Base-by-base conservation (phyloP, 1,139 yeast genomes). In the Diutina neorugosa region DNA sequence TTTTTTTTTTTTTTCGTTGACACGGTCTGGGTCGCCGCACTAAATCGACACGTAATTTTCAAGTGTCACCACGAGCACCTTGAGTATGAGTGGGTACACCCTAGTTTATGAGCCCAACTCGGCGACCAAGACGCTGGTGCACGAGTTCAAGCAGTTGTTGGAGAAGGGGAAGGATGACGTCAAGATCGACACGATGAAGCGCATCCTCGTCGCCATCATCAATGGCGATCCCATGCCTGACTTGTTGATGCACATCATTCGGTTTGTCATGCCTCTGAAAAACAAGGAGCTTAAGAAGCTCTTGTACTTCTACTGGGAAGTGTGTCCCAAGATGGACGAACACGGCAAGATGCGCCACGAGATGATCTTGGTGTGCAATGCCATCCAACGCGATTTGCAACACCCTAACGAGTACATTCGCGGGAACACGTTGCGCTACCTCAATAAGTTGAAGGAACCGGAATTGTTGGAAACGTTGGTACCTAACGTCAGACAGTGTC, bases 301-400 rank as follows among this genome's bases (percentile, higher is more conserved):
- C 64, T 75, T 94, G 60, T 94, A 93, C 65, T 89, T 90, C 65
- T 94, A 94, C 74, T 94, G 98, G 98, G 99, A 94, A 69, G 89
- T 91, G 55, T 94, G 96, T 66, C 96, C 97, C 54, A 94, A 94
- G 70, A 76, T 84, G 61, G 96, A 89, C 62, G 76, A 80, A 51
- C 84, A 85, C 53, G 98, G 98, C 5, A 88, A 88, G 67, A 81
- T 94, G 76, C 88, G 90, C 73, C 98, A 91, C 69, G 99, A 94
- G 71, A 93, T 94, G 98, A 93, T 94, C 70, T 81, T 94, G 60
- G 98, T 93, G 53, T 93, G 98, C 73, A 94, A 94, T 67, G 97
- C 98, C 54, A 89, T 94, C 63, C 96, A 94, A 69, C 90, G 93
- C 69, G 99, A 94, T 68, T 78, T 94, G 61, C 97, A 91, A 69